These are phyloP conservation scores for Cyberlindnera mrakii DNA, from an alignment of 805 yeast genomes.

Conservation along the genomic window DNA sequence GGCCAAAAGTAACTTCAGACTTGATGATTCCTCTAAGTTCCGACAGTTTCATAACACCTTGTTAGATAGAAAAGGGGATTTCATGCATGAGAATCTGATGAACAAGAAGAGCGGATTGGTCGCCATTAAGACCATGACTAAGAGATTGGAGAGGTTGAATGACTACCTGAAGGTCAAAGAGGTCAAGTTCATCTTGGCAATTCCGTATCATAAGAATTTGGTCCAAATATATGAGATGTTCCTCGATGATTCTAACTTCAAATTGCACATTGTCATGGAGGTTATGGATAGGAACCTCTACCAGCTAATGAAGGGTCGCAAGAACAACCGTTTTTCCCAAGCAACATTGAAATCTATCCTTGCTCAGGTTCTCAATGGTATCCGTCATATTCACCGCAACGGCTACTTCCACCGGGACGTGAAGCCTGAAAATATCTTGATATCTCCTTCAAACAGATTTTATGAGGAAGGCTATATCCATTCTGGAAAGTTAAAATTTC, in stretches of 20 bases:
- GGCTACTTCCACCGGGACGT: constrained; percentile 82
- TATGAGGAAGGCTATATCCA: constrained; percentile 33
- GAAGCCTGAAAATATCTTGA: constrained; percentile 87
- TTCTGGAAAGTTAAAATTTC: constrained; percentile 15
- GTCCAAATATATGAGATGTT: constrained; percentile 77
- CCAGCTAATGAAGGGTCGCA: constrained; percentile 66
- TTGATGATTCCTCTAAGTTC: constrained; percentile 14
- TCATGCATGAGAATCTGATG: constrained; percentile 25
- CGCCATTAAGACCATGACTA: constrained; percentile 79
- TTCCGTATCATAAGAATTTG: constrained; percentile 66
- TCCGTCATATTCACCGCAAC: constrained; percentile 71
- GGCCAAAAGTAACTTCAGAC: constrained; percentile 41
- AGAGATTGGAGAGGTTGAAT: constrained; percentile 42
- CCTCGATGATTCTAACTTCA: constrained; percentile 52
- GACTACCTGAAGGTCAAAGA: constrained; percentile 60
- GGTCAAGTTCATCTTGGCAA: constrained; percentile 55
- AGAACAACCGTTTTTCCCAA: constrained; percentile 45
- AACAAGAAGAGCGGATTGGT: constrained; percentile 40
- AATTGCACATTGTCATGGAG: constrained; percentile 84
- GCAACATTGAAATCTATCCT: constrained; percentile 59
- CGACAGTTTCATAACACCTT: constrained; percentile 34
- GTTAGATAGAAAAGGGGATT: constrained; percentile 32
- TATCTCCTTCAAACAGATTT: constrained; percentile 51
- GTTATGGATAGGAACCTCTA: constrained; percentile 76
- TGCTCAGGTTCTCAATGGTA: constrained; percentile 67